A percentile compares a stretch with the other conserved stretches of the same genome.
These are phyloP conservation scores for Epichloe elymi DNA, from an alignment of 2,329 filamentous ascomycete genomes.

Conservation along the genomic window DNA sequence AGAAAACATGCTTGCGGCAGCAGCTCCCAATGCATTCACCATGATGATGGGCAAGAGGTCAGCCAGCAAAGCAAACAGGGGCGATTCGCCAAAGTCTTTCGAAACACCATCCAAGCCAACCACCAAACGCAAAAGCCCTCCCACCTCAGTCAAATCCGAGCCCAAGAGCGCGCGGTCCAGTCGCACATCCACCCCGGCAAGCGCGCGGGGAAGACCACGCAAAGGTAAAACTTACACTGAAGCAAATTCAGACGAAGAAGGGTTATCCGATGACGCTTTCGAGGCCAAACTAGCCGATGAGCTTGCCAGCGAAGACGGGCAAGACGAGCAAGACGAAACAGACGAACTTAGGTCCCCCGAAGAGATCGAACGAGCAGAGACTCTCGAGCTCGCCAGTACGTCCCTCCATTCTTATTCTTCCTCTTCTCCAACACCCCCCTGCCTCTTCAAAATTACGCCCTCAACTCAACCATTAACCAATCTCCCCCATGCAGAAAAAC, in stretches of 20 bases:
- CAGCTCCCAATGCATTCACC: conserved; percentile 33
- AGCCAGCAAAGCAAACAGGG: conserved; percentile 12
- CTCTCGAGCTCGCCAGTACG: conserved; percentile 64
- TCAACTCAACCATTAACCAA: not conserved
- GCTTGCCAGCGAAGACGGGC: conserved; percentile 28
- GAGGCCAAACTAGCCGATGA: conserved; percentile 63
- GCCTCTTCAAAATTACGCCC: not conserved
- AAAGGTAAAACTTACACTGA: conserved; percentile 37
- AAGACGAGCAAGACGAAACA: conserved; percentile 14
- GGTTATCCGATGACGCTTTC: conserved; percentile 68
- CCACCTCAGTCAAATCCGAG: conserved; percentile 20
- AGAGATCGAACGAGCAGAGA: conserved; percentile 52
- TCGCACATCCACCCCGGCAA: conserved; percentile 58
- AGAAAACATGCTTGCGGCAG: conserved; percentile 10
- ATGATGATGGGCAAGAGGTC: conserved; percentile 38
- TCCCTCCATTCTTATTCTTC: conserved; percentile 7
- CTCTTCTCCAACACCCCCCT: not conserved
- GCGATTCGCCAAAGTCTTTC: conserved; percentile 11
- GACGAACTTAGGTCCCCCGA: conserved; percentile 31
- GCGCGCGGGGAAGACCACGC: conserved; percentile 36
- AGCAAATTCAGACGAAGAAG: conserved; percentile 45
- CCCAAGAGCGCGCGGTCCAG: conserved; percentile 66
- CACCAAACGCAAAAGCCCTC: conserved; percentile 21
- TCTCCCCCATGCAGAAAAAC: conserved; percentile 44
- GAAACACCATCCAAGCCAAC: conserved; percentile 10